Base-by-base conservation (phyloP, 495 filamentous ascomycete genomes). In the Hypoxylon fuscum region DNA sequence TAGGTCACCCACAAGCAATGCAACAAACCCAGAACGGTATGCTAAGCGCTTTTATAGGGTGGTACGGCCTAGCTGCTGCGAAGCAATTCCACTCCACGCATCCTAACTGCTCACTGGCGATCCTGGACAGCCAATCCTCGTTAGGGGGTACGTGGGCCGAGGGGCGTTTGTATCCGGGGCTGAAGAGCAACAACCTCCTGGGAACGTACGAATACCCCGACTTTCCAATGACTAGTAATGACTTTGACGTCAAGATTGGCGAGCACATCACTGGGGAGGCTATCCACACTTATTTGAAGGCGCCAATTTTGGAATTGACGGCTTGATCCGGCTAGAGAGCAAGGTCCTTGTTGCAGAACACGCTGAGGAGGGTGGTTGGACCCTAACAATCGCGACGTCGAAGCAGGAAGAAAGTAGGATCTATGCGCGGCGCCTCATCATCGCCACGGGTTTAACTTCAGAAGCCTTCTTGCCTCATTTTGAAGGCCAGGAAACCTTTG, bases 131-230 rank as follows among this genome's bases (percentile, higher is more conserved):
- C 0, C 22, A 60, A 23, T 41, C 57, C 1, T 31, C 48, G 1
- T 3, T 46, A 6, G 52, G 52, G 2, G 52, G 52, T 0, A 55
- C 32, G 46, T 55, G 52, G 52, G 52, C 52, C 11, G 18, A 25
- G 3, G 9, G 23, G 1, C 40, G 41, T 27, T 21, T 55, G 43
- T 56, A 14, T 6, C 57, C 40, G 8, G 86, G 85, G 9, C 78
- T 94, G 15, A 87, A 83, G 51, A 83, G 87, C 58, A 83, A 83
- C 72, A 83, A 82, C 38, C 65, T 81, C 49, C 58, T 86, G 3
- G 89, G 89, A 5, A 89, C 82, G 1, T 90, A 87, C 61, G 89
- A 91, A 67, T 90, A 81, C 65, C 85, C 84, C 2, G 90, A 92
- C 52, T 90, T 89, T 55, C 88, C 89, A 5, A 90, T 94, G 88